phyloP scores from a whole-genome alignment of 2,329 filamentous ascomycete species.

The Chrysoporthe cubensis region DNA sequence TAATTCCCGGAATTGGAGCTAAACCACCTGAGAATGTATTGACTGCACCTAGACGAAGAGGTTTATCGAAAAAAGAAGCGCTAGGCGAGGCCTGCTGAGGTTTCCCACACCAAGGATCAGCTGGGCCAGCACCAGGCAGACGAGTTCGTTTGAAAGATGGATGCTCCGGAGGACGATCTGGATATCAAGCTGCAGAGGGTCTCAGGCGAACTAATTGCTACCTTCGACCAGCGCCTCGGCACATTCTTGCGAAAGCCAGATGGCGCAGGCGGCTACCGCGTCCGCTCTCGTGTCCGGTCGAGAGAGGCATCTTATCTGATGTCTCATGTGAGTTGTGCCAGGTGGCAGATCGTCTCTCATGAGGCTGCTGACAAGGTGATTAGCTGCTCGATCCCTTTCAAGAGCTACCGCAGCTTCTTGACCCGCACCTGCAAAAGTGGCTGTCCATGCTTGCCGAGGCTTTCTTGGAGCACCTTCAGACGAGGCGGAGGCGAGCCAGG shows the following conservation, averaged over 20 bases:
- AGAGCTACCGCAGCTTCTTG: conserved; percentile 91
- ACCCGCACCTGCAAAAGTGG: conserved; percentile 77
- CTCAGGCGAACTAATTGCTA: conserved; percentile 61
- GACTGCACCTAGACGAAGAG: not conserved
- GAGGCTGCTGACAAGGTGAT: conserved; percentile 29
- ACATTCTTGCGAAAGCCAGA: conserved; percentile 58
- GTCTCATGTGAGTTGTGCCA: conserved; percentile 43
- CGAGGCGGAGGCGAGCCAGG: conserved; percentile 45
- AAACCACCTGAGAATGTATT: not conserved
- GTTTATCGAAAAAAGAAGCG: not conserved
- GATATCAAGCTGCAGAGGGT: conserved; percentile 66
- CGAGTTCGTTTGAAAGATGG: conserved; percentile 50
- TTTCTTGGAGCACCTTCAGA: conserved; percentile 69
- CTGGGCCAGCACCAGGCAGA: not conserved
- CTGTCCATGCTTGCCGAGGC: conserved; percentile 75
- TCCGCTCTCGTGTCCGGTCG: conserved; percentile 55
- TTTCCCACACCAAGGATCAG: not conserved
- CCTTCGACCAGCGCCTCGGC: conserved; percentile 58
- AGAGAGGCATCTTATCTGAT: conserved; percentile 54
- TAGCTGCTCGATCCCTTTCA: conserved; percentile 82
- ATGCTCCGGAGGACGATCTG: conserved; percentile 61
- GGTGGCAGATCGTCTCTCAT: not conserved
- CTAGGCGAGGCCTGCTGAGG: not conserved
- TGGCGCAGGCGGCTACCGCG: conserved; percentile 44
- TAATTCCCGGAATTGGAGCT: not conserved